Evolutionary conservation across 2,329 filamentous ascomycete species (phyloP), one percentile per base, ranked within the genome.

Genomic region (Lecanicillium sp.): DNA sequence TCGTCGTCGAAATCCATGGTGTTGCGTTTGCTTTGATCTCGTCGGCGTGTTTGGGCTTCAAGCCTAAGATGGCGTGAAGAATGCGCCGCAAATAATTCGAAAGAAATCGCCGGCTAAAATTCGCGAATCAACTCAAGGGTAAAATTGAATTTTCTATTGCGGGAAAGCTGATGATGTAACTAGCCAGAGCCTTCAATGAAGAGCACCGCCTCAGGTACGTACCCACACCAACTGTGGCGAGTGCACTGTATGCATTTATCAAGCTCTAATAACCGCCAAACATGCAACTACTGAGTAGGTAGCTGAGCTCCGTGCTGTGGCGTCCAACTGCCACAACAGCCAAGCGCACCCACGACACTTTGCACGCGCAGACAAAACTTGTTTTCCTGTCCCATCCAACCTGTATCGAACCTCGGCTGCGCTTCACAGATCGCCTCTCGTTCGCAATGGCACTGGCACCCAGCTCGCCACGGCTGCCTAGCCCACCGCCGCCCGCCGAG

Each of bases 401-500:
- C 40, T 23, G 44, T 29, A 26, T 15, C 37, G 27, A 23, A 15
- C 38, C 15, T 24, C 14, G 24, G 20, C 20, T 27, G 21, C 17
- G 40, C 35, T 20, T 21, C n/a, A 33, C 44, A 44, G 14, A 26
- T 19, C 14, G 24, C 14, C 30, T 21, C 27, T 26, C 19, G 20
- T 52, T 54, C 53, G 67, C 55, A 55, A 80, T 81, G 77, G 72
- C 78, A 55, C 66, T 81, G 54, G 69, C 78, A 57, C 84, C 87
- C 54, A 91, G 81, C 67, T 96, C 90, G 40, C 91, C 93, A 54
- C 86, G 93, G 63, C 82, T 98, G 44, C 93, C 93, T 51, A 96
- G 90, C 67, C 93, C 93, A 52, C 93, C 93, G 50, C 93, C 93
- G 27, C 84, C 94, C 50, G 89, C 91, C 52, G 93, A 98, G 69